Conservation (phyloP, 768 basidiomycete species). For the Sistotremastrum suecicum region DNA sequence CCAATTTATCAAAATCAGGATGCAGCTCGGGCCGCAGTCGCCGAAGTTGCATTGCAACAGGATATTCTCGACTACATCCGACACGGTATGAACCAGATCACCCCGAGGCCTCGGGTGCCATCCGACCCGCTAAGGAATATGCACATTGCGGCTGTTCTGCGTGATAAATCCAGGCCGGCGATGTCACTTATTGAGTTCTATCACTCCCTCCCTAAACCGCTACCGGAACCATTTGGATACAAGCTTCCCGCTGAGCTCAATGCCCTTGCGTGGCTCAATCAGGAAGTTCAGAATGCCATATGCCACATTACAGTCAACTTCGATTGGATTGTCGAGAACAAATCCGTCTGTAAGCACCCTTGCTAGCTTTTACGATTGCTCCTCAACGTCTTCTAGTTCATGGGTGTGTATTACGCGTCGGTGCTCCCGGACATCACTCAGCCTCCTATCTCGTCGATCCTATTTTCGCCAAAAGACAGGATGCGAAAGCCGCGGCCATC, state of each 20-base stretch:
- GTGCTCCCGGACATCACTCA: slow-evolving; percentile 31
- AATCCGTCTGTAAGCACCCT: slow-evolving; percentile 33
- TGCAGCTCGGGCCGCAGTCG: slow-evolving; percentile 40
- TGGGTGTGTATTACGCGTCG: slow-evolving; percentile 48
- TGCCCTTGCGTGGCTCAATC: slow-evolving; percentile 39
- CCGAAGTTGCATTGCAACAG: slow-evolving; percentile 34
- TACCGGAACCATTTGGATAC: slow-evolving; percentile 37
- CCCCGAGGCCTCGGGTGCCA: slow-evolving; percentile 3
- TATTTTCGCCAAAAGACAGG: slow-evolving; percentile 40
- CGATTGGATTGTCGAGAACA: slow-evolving; percentile 28
- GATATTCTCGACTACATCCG: slow-evolving; percentile 46
- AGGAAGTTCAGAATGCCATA: slow-evolving; percentile 33
- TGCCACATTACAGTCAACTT: slow-evolving; percentile 32
- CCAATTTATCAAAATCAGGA: slow-evolving; percentile 24
- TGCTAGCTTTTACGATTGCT: too few relatives aligned
- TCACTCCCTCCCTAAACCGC: slow-evolving; percentile 50
- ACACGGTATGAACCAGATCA: slow-evolving; percentile 19
- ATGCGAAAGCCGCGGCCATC: slow-evolving; percentile 59
- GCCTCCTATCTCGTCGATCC: slow-evolving; percentile 52
- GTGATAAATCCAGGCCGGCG: slow-evolving; percentile 9
- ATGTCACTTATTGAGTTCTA: slow-evolving; percentile 43
- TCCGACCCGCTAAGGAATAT: slow-evolving; percentile 3
- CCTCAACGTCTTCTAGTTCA: slow-evolving; percentile 41
- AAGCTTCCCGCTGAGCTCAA: slow-evolving; percentile 37
- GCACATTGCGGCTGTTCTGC: slow-evolving; percentile 3